These are phyloP conservation scores for Oidiodendron maius DNA, from an alignment of 495 filamentous ascomycete species.

Conservation along the genomic window DNA sequence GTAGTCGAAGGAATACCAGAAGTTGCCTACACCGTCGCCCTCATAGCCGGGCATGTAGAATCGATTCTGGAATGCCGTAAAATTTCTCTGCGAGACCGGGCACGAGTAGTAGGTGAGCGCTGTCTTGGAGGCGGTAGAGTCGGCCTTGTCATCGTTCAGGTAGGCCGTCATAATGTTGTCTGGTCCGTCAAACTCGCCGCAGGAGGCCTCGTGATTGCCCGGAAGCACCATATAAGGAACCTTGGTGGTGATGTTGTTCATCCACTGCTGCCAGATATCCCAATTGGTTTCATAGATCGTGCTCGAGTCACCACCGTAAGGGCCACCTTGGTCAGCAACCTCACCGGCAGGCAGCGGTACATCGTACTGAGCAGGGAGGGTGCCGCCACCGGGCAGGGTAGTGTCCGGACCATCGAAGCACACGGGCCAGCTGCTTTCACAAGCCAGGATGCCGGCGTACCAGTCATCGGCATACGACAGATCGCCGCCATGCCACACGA, in stretches of 20 bases:
- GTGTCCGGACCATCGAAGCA: slow-evolving; percentile 47
- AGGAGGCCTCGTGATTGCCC: slow-evolving; percentile 32
- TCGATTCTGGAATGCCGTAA: slow-evolving; percentile 28
- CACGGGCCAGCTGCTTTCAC: slow-evolving; percentile 40
- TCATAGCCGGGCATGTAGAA: slow-evolving; percentile 45
- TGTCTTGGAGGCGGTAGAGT: slow-evolving; percentile 22
- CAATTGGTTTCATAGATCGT: slow-evolving; percentile 47
- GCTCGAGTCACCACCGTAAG: slow-evolving; percentile 43
- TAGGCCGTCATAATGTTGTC: slow-evolving; percentile 42
- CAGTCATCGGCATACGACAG: slow-evolving; percentile 44
- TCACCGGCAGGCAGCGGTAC: slow-evolving; percentile 40
- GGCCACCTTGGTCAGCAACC: slow-evolving; percentile 40
- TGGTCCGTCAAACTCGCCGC: slow-evolving; percentile 43
- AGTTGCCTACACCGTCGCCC: slow-evolving; percentile 37
- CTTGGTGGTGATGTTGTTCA: slow-evolving; percentile 26
- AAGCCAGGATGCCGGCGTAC: slow-evolving; percentile 45
- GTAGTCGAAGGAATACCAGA: slow-evolving; percentile 57
- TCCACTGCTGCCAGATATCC: slow-evolving; percentile 44
- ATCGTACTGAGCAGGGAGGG: slow-evolving; percentile 31
- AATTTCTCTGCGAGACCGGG: slow-evolving; percentile 32
- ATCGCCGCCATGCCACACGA: slow-evolving; percentile 48
- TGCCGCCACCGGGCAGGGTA: slow-evolving; percentile 27
- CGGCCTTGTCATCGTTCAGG: slow-evolving; percentile 28
- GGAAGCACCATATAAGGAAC: slow-evolving; percentile 29
- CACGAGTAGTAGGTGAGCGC: slow-evolving; percentile 41